phyloP scores from a whole-genome alignment of 2,329 filamentous ascomycete genomes.

The Metarhizium rileyi region DNA sequence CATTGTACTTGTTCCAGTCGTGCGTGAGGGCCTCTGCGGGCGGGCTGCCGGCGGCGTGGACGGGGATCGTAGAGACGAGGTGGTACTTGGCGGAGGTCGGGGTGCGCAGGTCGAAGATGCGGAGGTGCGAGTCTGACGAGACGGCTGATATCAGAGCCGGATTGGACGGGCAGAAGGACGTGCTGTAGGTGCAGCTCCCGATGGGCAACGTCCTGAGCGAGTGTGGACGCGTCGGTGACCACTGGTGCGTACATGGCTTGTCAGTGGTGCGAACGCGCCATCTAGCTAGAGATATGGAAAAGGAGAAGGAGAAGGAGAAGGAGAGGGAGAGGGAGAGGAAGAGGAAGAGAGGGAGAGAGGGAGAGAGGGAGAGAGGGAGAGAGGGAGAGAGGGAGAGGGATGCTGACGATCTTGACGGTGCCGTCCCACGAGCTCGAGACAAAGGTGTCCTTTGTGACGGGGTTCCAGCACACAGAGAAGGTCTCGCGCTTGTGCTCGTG shows the following conservation, averaged over 20 bases:
- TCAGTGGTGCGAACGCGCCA: not conserved
- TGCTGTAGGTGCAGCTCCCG: slow-evolving; percentile 88
- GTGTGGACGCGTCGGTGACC: slow-evolving; percentile 68
- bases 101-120: slow-evolving; percentile 85
- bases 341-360: no score
- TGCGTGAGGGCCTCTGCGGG: slow-evolving; percentile 84
- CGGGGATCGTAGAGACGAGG: slow-evolving; percentile 71
- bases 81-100: slow-evolving; percentile 83
- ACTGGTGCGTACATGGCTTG: slow-evolving; percentile 36
- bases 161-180: slow-evolving; percentile 82
- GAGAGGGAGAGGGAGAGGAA: no score
- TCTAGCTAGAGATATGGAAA: not conserved
- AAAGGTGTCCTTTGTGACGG: slow-evolving; percentile 83
- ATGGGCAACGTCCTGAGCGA: slow-evolving; percentile 82
- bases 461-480: slow-evolving; percentile 87
- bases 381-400: no score
- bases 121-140: slow-evolving; percentile 77
- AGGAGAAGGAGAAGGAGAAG: no score
- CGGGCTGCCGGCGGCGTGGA: slow-evolving; percentile 56
- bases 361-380: no score
- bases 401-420: slow-evolving; percentile 70
- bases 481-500: slow-evolving; percentile 90
- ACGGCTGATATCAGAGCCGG: slow-evolving; percentile 80
- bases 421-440: slow-evolving; percentile 93
- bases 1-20: slow-evolving; percentile 98